Conservation (phyloP, 2,329 filamentous ascomycete species). For the Claviceps quebecensis region DNA sequence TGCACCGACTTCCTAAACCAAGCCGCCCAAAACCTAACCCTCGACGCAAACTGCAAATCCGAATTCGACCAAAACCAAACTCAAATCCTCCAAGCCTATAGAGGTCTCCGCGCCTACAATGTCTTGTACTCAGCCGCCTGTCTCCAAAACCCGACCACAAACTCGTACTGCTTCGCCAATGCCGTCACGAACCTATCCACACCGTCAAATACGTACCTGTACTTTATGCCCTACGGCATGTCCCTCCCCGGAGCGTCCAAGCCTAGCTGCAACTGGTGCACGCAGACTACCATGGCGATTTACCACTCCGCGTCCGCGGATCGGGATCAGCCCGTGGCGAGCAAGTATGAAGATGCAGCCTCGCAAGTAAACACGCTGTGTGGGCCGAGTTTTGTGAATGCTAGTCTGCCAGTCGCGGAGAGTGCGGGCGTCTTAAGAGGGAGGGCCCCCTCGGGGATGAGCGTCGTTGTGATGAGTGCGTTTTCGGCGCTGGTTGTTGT, state of each 20-base stretch:
- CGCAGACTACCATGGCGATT: slow-evolving; percentile 68
- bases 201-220: slow-evolving; percentile 63
- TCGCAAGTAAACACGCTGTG: slow-evolving; percentile 55
- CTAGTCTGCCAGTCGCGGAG: slow-evolving; percentile 30
- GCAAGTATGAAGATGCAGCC: slow-evolving; percentile 59
- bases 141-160: slow-evolving; percentile 49
- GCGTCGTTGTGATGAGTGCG: slow-evolving; percentile 3
- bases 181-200: slow-evolving; percentile 65
- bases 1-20: slow-evolving; percentile 53
- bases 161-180: slow-evolving; percentile 68
- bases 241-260: slow-evolving; percentile 49
- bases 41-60: slow-evolving; percentile 49
- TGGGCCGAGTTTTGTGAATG: slow-evolving; percentile 43
- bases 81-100: slow-evolving; percentile 58
- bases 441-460: slow-evolving; percentile 8
- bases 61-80: slow-evolving; percentile 58
- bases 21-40: slow-evolving; percentile 52
- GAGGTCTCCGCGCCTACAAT: slow-evolving; percentile 63
- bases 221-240: slow-evolving; percentile 71
- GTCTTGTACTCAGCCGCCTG: slow-evolving; percentile 71
- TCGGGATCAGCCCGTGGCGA: slow-evolving; percentile 48
- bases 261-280: slow-evolving; percentile 65
- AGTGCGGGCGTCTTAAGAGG: slow-evolving; percentile 6
- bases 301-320: slow-evolving; percentile 58
- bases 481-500: slow-evolving; percentile 8